A percentile compares a stretch with the other conserved stretches of the same genome.
Evolutionary conservation across 495 filamentous ascomycete species (phyloP).

Genomic region (Aspergillus conjunctus): DNA sequence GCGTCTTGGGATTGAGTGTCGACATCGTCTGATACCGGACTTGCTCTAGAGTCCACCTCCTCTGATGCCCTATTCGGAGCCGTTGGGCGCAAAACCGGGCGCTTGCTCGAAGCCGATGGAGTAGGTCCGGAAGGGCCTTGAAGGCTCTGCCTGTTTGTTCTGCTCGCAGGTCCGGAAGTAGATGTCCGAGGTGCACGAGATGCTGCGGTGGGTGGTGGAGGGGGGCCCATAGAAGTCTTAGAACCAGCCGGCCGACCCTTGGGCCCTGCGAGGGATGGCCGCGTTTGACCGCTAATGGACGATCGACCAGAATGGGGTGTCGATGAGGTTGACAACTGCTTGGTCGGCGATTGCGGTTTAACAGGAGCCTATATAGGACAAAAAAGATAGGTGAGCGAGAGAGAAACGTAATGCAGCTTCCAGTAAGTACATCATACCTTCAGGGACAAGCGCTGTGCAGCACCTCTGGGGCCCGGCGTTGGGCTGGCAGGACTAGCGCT

Average conservation of each 20-base stretch:
- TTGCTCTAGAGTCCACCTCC: slow-evolving; percentile 30
- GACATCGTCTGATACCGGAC: slow-evolving; percentile 36
- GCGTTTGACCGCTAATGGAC: slow-evolving; percentile 54
- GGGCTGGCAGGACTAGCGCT: slow-evolving; percentile 70
- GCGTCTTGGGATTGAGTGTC: slow-evolving; percentile 31
- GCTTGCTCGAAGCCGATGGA: slow-evolving; percentile 36
- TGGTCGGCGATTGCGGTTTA: slow-evolving; percentile 70
- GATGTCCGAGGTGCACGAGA: slow-evolving; percentile 44
- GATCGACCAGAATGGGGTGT: slow-evolving; percentile 54
- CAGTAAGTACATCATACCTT: slow-evolving; percentile 52
- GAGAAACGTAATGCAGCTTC: not conserved
- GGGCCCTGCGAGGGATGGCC: slow-evolving; percentile 41
- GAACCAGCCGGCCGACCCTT: slow-evolving; percentile 55
- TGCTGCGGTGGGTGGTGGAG: slow-evolving; percentile 40
- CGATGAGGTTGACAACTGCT: slow-evolving; percentile 65
- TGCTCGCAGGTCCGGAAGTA: slow-evolving; percentile 37
- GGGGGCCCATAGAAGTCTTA: slow-evolving; percentile 71
- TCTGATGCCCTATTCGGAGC: slow-evolving; percentile 34
- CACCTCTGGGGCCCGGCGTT: slow-evolving; percentile 56
- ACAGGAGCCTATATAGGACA: slow-evolving; percentile 66
- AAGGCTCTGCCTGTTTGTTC: slow-evolving; percentile 38
- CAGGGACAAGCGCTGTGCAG: slow-evolving; percentile 53
- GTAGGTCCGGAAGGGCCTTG: slow-evolving; percentile 28
- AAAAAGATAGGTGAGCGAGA: slow-evolving; percentile 17
- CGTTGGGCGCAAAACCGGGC: slow-evolving; percentile 42